Percentiles rank a stretch among this genome's conserved stretches.
These are phyloP conservation scores for Leccinum incarnatum DNA, from an alignment of 768 basidiomycete species.

Conservation along the genomic window DNA sequence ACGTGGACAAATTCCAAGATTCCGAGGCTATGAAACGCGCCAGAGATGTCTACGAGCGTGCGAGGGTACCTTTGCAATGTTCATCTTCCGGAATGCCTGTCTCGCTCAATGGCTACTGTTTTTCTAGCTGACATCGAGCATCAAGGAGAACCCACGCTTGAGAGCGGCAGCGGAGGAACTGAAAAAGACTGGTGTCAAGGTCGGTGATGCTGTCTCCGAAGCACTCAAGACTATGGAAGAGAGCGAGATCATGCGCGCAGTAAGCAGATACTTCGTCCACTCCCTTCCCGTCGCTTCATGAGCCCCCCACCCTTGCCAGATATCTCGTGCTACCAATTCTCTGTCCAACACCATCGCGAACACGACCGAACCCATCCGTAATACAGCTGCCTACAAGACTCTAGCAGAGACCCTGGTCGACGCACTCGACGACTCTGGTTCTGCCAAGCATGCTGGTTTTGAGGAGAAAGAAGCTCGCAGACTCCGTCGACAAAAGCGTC, in stretches of 20 bases:
- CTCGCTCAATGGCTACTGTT: slow-evolving; percentile 4
- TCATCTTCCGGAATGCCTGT: not conserved
- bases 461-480: slow-evolving; percentile 93
- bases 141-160: slow-evolving; percentile 92
- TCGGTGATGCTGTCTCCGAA: slow-evolving; percentile 91
- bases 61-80: slow-evolving; percentile 62
- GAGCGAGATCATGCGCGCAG: slow-evolving; percentile 85
- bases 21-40: slow-evolving; percentile 94
- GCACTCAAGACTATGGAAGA: slow-evolving; percentile 94
- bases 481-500: slow-evolving; percentile 70
- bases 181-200: slow-evolving; percentile 82
- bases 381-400: slow-evolving; percentile 92
- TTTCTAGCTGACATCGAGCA: slow-evolving; percentile 82
- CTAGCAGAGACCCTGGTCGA: slow-evolving; percentile 87
- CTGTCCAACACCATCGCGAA: slow-evolving; percentile 83
- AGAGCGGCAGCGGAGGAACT: slow-evolving; percentile 93
- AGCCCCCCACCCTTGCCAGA: slow-evolving; percentile 40
- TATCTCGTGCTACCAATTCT: slow-evolving; percentile 81
- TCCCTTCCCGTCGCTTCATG: not conserved
- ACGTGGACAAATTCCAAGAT: slow-evolving; percentile 96
- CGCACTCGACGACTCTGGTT: slow-evolving; percentile 90
- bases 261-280: slow-evolving; percentile 37
- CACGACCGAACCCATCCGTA: slow-evolving; percentile 95
- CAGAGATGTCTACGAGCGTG: slow-evolving; percentile 88
- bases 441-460: slow-evolving; percentile 92